A percentile compares a stretch with the other conserved stretches of the same genome.
Conservation (phyloP, 768 basidiomycete species). For the Cytidiella melzeri region DNA sequence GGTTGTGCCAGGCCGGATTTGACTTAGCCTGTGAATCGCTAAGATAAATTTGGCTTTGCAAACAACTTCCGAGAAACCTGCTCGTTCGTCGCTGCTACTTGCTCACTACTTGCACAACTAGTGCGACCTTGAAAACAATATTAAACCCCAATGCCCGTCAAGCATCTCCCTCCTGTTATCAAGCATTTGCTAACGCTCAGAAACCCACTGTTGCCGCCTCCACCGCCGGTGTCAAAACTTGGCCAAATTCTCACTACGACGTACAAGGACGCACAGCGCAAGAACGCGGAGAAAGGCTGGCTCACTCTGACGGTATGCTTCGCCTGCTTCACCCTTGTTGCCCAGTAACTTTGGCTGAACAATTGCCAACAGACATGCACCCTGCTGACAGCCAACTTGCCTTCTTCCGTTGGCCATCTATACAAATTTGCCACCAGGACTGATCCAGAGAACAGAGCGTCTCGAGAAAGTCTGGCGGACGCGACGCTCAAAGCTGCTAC, state of each 20-base stretch:
- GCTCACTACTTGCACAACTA: no score
- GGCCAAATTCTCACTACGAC: slow-evolving; percentile 53
- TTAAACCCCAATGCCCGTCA: slow-evolving; percentile 27
- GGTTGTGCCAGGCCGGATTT: neutral
- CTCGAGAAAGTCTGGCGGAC: slow-evolving; percentile 41
- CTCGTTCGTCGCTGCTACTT: no score
- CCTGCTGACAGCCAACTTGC: slow-evolving; percentile 75
- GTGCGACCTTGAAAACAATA: no score
- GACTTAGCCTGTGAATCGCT: no score
- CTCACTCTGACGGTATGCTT: slow-evolving; percentile 69
- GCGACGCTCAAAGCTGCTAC: slow-evolving; percentile 71
- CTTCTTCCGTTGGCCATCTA: slow-evolving; percentile 70
- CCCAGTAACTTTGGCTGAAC: neutral
- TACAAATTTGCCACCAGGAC: slow-evolving; percentile 70
- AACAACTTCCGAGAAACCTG: no score
- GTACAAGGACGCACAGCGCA: slow-evolving; percentile 56
- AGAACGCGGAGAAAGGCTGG: slow-evolving; percentile 73
- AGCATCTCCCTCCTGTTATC: slow-evolving; percentile 53
- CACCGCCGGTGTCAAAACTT: slow-evolving; percentile 49
- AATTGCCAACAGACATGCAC: slow-evolving; percentile 63
- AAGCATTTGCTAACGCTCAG: slow-evolving; percentile 70
- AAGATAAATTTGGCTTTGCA: no score
- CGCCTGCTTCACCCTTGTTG: no score
- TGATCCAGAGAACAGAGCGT: slow-evolving; percentile 32
- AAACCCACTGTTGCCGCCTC: slow-evolving; percentile 52